Evolutionary conservation across 2,329 filamentous ascomycete species (phyloP).

Genomic region (Pseudogymnoascus sp.): DNA sequence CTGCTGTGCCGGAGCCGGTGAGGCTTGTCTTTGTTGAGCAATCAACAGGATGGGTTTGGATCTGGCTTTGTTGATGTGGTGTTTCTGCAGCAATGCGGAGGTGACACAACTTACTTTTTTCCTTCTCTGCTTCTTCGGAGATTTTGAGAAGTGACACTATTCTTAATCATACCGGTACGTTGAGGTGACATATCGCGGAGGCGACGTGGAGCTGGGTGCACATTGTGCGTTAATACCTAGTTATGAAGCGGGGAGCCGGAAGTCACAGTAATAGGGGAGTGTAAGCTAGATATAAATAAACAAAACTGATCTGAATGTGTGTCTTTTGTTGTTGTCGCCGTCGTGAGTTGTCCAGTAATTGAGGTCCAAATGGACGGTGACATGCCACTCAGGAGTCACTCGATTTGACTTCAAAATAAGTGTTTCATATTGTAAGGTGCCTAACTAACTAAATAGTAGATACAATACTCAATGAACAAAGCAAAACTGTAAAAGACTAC

Average conservation of each 20-base stretch:
- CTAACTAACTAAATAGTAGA: neutral
- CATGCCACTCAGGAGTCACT: neutral
- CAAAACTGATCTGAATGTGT: neutral
- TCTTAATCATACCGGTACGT: neutral
- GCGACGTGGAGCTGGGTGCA: neutral
- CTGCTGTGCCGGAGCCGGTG: neutral
- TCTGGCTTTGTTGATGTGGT: slow-evolving; percentile 1
- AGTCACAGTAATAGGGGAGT: slow-evolving; percentile 3
- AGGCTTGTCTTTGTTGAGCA: neutral
- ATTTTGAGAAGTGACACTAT: neutral
- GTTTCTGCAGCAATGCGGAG: neutral
- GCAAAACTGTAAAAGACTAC: neutral
- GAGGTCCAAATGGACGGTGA: neutral
- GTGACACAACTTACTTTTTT: neutral
- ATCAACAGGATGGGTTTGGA: neutral
- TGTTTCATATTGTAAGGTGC: neutral
- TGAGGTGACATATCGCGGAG: neutral
- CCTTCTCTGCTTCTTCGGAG: neutral
- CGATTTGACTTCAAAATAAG: neutral
- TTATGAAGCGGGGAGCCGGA: neutral
- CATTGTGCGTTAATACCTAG: neutral
- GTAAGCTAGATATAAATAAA: slow-evolving; percentile 1
- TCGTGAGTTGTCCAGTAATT: neutral
- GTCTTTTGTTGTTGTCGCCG: neutral
- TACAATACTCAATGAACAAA: neutral